A percentile compares a stretch with the other conserved stretches of the same genome.
Conservation (phyloP, 192 early-diverging fungal species). For the Geranomyces variabilis region DNA sequence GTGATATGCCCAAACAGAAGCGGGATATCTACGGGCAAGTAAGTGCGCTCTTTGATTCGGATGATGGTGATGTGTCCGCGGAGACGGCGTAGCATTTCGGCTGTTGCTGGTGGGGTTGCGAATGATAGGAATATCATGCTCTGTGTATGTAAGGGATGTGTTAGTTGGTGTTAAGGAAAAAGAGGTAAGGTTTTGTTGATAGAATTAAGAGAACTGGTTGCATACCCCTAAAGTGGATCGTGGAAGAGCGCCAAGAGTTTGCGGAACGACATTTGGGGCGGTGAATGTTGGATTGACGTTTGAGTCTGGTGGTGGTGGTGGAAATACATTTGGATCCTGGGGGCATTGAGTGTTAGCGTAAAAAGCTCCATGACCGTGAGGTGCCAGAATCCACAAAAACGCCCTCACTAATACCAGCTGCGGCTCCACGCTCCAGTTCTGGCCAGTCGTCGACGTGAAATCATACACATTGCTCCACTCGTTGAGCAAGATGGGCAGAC, state of each 20-base stretch:
- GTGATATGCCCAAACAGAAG: slow-evolving; percentile 15
- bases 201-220: no score
- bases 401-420: slow-evolving; percentile 6
- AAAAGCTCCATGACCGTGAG: no score
- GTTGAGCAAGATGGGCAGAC: slow-evolving; percentile 26
- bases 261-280: slow-evolving; percentile 1
- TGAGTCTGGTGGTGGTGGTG: not conserved
- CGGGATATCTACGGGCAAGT: not conserved
- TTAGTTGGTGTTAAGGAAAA: no score
- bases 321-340: not conserved
- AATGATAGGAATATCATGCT: slow-evolving; percentile 22
- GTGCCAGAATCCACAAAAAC: not conserved
- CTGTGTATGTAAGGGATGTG: no score
- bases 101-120: not conserved
- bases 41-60: slow-evolving; percentile 13
- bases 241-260: not conserved
- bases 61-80: not conserved
- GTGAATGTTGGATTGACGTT: not conserved
- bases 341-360: no score
- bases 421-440: slow-evolving; percentile 23
- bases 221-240: not conserved
- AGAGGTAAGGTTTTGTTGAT: no score
- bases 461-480: slow-evolving; percentile 42
- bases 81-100: slow-evolving; percentile 10
- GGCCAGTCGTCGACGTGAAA: slow-evolving; percentile 33